Evolutionary conservation across 306 rosid genomes (phyloP), one percentile per base, ranked within the genome.

Genomic region (Dryas alaskensis): DNA sequence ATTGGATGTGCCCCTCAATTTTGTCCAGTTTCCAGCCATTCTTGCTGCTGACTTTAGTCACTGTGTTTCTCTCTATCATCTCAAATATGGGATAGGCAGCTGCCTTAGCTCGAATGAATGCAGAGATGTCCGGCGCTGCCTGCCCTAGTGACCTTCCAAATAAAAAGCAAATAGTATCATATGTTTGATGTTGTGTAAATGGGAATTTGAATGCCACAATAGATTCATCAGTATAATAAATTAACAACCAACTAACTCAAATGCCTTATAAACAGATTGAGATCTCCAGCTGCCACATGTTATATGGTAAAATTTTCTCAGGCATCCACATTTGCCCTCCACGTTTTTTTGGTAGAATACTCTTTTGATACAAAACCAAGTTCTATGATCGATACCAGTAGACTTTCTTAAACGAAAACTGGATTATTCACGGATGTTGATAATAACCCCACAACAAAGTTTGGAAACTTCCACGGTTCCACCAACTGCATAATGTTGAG

Each of bases 61-160:
- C 69, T 31, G 92, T 91, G 82, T 87, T 86, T 81, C 98, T 85
- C 74, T 89, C 98, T 69, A 94, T 91, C 98, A 94, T 94, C 85
- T 88, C 83, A 75, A 94, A 94, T 62, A 94, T 94, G 10, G 97
- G 97, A 87, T 89, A 87, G 0, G 98, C 98, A 9, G 98, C 98
- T 50, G 95, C 89, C 79, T 88, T 91, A 16, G 98, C 98, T 73
- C 97, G 80, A 46, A 91, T 72, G 65, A 94, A 94, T 4, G 98
- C 92, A 13, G 98, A 75, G 52, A 94, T 89, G 67, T 94, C 98
- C 4, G 96, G 90, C 14, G 98, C 97, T 13, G 98, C 94, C 80
- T 88, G 98, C 44, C 98, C 98, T 8, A 93, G 88, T 75, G 98
- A 93, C 84, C 97, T 93, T 81, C 65, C 44, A 75, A 79, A 67